A percentile compares a stretch with the other conserved stretches of the same genome.
Evolutionary conservation across 2,329 filamentous ascomycete species (phyloP).

Genomic region (Annulohypoxylon truncatum): DNA sequence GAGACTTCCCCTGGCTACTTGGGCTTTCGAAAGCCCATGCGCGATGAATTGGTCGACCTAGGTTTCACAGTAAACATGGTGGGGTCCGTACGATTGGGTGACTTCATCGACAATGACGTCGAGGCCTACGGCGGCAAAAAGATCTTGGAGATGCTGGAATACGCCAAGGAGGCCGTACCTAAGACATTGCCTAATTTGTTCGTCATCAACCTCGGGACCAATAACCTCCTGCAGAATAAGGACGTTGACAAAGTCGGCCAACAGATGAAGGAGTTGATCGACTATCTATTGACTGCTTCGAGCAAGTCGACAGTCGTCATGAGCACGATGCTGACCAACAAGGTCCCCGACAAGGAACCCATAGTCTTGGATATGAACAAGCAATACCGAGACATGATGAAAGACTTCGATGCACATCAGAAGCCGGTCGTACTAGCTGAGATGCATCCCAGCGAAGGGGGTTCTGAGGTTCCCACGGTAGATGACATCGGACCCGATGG

Average conservation of each 20-base stretch:
- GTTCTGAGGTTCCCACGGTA: slow-evolving; percentile 33
- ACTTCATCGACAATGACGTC: slow-evolving; percentile 44
- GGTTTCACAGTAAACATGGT: slow-evolving; percentile 46
- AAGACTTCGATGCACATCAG: slow-evolving; percentile 35
- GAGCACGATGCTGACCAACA: slow-evolving; percentile 44
- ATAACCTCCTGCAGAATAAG: slow-evolving; percentile 44
- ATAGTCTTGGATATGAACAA: slow-evolving; percentile 39
- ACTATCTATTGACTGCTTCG: slow-evolving; percentile 40
- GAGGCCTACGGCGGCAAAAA: slow-evolving; percentile 45
- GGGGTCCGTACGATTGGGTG: slow-evolving; percentile 41
- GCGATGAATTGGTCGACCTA: slow-evolving; percentile 35
- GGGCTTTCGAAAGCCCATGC: slow-evolving; percentile 44
- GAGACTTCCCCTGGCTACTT: slow-evolving; percentile 43
- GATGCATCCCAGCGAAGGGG: slow-evolving; percentile 40
- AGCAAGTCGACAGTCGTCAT: slow-evolving; percentile 41
- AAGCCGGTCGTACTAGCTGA: slow-evolving; percentile 45
- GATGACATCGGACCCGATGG: slow-evolving; percentile 43
- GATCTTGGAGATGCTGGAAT: slow-evolving; percentile 40
- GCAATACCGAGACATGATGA: slow-evolving; percentile 40
- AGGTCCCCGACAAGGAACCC: slow-evolving; percentile 30
- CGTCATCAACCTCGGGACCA: slow-evolving; percentile 44
- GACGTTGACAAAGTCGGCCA: slow-evolving; percentile 42
- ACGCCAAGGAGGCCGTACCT: slow-evolving; percentile 41
- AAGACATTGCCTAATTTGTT: slow-evolving; percentile 42
- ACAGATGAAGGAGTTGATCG: slow-evolving; percentile 43